Conservation (phyloP, 2,329 filamentous ascomycete species). For the Xylaria sp. region DNA sequence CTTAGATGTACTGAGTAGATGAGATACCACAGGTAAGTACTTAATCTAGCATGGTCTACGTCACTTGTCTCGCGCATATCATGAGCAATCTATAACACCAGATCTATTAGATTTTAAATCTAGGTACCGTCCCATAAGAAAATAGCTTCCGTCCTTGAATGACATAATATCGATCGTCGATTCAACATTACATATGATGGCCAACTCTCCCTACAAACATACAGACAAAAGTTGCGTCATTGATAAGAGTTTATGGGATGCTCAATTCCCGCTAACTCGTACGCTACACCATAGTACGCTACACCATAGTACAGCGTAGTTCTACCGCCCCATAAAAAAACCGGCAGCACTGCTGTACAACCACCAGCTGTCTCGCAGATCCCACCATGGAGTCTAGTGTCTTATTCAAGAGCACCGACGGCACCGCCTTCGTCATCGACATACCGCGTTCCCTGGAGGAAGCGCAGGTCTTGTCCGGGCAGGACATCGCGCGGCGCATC, state of each 20-base stretch:
- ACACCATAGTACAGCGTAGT: background rate
- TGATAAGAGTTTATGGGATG: conserved; percentile 3
- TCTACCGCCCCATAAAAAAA: background rate
- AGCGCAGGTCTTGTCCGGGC: conserved; percentile 64
- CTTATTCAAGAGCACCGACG: conserved; percentile 64
- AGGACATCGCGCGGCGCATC: conserved; percentile 55
- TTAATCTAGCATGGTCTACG: background rate
- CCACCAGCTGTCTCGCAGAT: background rate
- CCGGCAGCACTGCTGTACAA: background rate
- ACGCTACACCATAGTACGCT: background rate
- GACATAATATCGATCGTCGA: background rate
- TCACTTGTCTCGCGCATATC: background rate
- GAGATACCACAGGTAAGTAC: background rate
- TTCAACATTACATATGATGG: background rate
- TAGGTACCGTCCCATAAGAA: background rate
- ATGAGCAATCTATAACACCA: no score
- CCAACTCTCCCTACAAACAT: background rate
- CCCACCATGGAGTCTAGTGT: conserved; percentile 52
- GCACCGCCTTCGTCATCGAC: conserved; percentile 70
- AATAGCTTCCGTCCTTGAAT: background rate
- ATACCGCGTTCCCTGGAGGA: conserved; percentile 76
- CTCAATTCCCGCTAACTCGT: background rate
- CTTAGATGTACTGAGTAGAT: no score
- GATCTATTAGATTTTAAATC: background rate
- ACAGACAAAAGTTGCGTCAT: conserved; percentile 15